A percentile compares a stretch with the other conserved stretches of the same genome.
These are phyloP conservation scores for Pyrenophora graminea DNA, from an alignment of 2,329 filamentous ascomycete species.

Conservation along the genomic window DNA sequence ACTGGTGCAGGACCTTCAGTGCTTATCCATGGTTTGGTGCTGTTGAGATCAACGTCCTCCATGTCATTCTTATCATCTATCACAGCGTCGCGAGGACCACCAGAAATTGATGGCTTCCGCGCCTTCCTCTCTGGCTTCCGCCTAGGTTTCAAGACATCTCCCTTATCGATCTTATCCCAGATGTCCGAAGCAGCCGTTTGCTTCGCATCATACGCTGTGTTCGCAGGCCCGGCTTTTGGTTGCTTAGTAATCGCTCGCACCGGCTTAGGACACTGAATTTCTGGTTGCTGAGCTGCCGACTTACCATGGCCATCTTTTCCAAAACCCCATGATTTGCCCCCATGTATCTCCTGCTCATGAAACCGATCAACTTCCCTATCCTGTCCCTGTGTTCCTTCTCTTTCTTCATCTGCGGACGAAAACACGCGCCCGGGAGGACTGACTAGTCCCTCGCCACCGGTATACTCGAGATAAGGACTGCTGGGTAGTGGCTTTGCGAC, in stretches of 20 bases:
- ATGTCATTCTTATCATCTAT: not conserved
- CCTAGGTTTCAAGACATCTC: not conserved
- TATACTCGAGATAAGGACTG: not conserved
- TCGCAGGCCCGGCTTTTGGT: not conserved
- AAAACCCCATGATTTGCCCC: not conserved
- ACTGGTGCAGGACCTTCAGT: not conserved
- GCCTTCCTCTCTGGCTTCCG: not conserved
- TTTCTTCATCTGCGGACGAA: not conserved
- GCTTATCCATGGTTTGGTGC: not conserved
- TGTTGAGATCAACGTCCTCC: not conserved
- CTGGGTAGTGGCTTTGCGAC: not conserved
- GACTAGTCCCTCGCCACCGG: conserved; percentile 4
- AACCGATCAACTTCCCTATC: not conserved
- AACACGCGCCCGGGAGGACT: not conserved
- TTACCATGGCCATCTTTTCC: not conserved
- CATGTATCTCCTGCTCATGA: not conserved
- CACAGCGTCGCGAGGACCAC: not conserved
- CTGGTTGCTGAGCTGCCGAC: not conserved
- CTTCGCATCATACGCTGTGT: not conserved
- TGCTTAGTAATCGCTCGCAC: not conserved
- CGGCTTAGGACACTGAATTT: not conserved
- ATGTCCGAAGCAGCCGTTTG: not conserved
- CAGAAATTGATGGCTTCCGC: not conserved
- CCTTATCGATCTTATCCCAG: not conserved
- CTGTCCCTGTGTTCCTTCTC: not conserved